A percentile compares a stretch with the other conserved stretches of the same genome.
Conservation (phyloP, 1,284 basidiomycete genomes). For the Pholiota adiposa region DNA sequence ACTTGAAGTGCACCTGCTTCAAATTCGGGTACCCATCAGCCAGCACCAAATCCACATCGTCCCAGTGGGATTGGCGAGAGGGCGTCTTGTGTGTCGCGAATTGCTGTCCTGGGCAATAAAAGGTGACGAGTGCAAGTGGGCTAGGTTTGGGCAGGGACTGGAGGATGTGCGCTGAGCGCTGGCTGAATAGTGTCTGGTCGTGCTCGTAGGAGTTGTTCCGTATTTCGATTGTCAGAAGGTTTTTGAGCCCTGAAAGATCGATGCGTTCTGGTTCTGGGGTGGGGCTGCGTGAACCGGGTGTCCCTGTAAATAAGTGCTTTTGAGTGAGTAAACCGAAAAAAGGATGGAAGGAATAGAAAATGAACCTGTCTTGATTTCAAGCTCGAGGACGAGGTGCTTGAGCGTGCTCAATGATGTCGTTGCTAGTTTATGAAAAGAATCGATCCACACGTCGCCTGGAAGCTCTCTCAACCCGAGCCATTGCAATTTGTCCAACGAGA, state of each 20-base stretch:
- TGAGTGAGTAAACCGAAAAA: not conserved
- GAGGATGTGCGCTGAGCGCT: constrained; percentile 2
- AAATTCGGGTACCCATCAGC: not conserved
- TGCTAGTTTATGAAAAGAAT: not conserved
- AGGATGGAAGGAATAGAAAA: not conserved
- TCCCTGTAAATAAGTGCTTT: not conserved
- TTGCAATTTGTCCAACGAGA: constrained; percentile 10
- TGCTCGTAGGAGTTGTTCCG: constrained; percentile 5
- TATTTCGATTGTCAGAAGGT: not conserved
- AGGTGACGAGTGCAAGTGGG: not conserved
- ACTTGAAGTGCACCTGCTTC: constrained; percentile 7
- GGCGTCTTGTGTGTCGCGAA: not conserved
- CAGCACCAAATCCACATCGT: not conserved
- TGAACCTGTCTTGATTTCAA: constrained; percentile 1
- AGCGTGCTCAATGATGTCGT: not conserved
- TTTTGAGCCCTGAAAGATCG: not conserved
- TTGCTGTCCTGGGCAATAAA: constrained; percentile 4
- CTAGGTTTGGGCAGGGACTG: not conserved
- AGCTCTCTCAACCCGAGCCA: constrained; percentile 8
- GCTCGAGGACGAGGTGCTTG: constrained; percentile 7
- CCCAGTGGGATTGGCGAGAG: not conserved
- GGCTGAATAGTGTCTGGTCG: constrained; percentile 4
- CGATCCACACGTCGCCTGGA: not conserved
- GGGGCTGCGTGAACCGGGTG: too few relatives aligned
- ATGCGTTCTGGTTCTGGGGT: not conserved